Base-by-base conservation (phyloP, 495 filamentous ascomycete species). In the Penicillium ucsense region DNA sequence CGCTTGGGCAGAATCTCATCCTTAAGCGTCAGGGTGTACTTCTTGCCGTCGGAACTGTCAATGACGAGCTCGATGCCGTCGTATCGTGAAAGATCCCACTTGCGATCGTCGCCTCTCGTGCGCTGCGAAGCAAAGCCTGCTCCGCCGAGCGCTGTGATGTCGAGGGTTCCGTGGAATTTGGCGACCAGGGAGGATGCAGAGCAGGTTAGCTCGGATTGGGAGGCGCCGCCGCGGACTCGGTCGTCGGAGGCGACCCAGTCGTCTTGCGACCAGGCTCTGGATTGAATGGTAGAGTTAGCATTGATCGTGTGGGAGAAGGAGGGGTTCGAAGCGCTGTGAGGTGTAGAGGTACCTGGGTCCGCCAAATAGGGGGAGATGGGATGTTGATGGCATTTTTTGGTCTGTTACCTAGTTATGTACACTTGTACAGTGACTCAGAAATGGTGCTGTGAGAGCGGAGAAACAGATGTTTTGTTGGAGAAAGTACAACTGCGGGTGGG, bases 41-140 rank as follows among this genome's bases (percentile, higher is more conserved):
- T 60, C 55, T 84, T 87, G 10, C 66, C 68, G 31, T 74, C 70
- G 31, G 62, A 50, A 11, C 51, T 43, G 4, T 50, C 49, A 11
- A 75, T 49, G 4, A 51, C 38, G 2, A 80, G 6, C 49, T 77
- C 72, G 0, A 86, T 44, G 0, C 82, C 82, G 28, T 78, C 68
- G 45, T 78, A 81, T 9, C 35, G 51, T 5, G 71, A 67, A 6
- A 86, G 57, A 53, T 87, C 70, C 79, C 81, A 84, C 3, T 38
- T 57, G 5, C 55, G 47, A 0, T 64, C 58, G 9, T 71, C 68
- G n/a, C 68, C 68, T 8, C 67, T 67, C 8, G 86, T 86, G 29
- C 84, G 78, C 53, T 90, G 86, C 0, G 78, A 83, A 1, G 88
- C 87, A 58, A 94, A 94, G 4, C 88, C 89, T 1, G 89, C 87